A percentile compares a stretch with the other conserved stretches of the same genome.
phyloP scores from a whole-genome alignment of 78 protist species.

The Speleostelium caveatum region DNA sequence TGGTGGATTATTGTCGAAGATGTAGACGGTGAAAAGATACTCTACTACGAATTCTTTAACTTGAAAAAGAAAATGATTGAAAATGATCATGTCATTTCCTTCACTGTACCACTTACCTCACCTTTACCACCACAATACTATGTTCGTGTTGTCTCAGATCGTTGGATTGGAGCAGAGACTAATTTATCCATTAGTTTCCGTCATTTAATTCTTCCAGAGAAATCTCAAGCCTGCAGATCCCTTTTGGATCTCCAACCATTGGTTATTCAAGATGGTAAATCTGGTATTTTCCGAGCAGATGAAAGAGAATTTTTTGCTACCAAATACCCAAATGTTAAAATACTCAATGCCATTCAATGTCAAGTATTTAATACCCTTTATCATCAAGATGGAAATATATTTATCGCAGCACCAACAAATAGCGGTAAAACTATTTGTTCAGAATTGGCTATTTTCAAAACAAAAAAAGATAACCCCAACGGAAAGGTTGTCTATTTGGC shows the following conservation, averaged over 20 bases:
- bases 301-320: slow-evolving; percentile 14
- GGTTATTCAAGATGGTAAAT: slow-evolving; percentile 85
- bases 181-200: slow-evolving; percentile 95
- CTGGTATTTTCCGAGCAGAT: no score
- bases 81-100: slow-evolving; percentile 87
- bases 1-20: slow-evolving; percentile 97
- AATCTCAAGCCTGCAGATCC: slow-evolving; percentile 91
- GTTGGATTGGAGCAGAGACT: slow-evolving; percentile 96
- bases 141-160: slow-evolving; percentile 87
- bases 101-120: slow-evolving; percentile 95
- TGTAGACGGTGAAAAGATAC: slow-evolving; percentile 96
- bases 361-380: slow-evolving; percentile 92
- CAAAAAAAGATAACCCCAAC: slow-evolving; percentile 53
- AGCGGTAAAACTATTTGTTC: slow-evolving; percentile 98
- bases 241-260: slow-evolving; percentile 95
- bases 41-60: slow-evolving; percentile 94
- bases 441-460: slow-evolving; percentile 95
- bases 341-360: slow-evolving; percentile 97
- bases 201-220: slow-evolving; percentile 95
- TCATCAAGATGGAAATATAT: slow-evolving; percentile 83
- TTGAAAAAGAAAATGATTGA: slow-evolving; percentile 80
- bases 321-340: slow-evolving; percentile 2
- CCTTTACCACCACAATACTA: slow-evolving; percentile 99
- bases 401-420: slow-evolving; percentile 98
- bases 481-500: slow-evolving; percentile 81